Conservation (phyloP, 73 alveolate genomes). For the Paramecium sexaurelia region DNA sequence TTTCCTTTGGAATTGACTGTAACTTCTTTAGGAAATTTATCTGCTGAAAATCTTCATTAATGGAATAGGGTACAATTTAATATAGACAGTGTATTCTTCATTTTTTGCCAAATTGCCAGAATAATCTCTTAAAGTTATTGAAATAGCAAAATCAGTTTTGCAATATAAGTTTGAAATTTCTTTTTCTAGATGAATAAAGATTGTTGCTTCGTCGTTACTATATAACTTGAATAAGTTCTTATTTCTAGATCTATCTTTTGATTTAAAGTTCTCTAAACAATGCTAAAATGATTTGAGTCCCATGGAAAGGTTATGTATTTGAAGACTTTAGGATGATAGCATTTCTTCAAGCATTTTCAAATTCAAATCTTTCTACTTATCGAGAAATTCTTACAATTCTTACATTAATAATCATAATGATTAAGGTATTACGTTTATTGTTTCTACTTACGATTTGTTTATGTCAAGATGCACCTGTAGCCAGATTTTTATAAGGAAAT, state of each 20-base stretch:
- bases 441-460: background rate
- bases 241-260: background rate
- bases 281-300: background rate
- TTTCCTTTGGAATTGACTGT: slow-evolving; percentile 5
- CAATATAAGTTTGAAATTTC: background rate
- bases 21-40: slow-evolving; percentile 4
- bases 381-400: slow-evolving; percentile 38
- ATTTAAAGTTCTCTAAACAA: background rate
- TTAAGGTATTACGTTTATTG: background rate
- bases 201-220: background rate
- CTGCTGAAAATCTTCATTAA: slow-evolving; percentile 11
- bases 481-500: background rate
- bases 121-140: background rate
- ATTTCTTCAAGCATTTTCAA: slow-evolving; percentile 15
- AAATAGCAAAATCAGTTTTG: background rate
- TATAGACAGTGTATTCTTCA: background rate
- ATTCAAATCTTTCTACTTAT: background rate
- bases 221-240: background rate
- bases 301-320: background rate
- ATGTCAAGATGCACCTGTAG: background rate
- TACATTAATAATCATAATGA: slow-evolving; percentile 49
- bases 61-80: background rate
- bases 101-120: background rate
- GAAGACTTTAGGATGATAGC: slow-evolving; percentile 19
- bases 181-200: background rate